Conservation (phyloP, 306 rosid genomes). For the Rubus parviflorus region DNA sequence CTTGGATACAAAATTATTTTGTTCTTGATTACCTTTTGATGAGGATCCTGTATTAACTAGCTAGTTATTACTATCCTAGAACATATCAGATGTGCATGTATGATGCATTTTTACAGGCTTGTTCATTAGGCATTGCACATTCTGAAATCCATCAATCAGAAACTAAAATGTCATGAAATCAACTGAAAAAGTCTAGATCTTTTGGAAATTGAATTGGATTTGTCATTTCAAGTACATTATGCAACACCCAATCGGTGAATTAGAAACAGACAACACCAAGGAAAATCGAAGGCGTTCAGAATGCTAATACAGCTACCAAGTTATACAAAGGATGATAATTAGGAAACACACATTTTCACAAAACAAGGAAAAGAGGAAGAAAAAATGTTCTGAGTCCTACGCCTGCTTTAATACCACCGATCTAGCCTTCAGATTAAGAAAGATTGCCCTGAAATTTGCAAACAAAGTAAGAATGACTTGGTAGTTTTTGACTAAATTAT, state of each 20-base stretch:
- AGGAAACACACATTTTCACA: constrained; percentile 1
- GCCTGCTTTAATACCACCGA: constrained; percentile 63
- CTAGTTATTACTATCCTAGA: neutral
- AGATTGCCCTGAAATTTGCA: constrained; percentile 67
- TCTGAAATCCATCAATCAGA: neutral
- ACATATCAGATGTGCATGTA: neutral
- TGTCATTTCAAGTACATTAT: neutral
- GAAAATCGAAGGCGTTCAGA: neutral
- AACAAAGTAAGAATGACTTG: constrained; percentile 23
- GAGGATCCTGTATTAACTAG: neutral
- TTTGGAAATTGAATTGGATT: neutral
- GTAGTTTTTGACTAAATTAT: neutral
- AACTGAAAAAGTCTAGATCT: neutral
- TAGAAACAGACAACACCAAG: neutral
- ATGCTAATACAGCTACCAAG: neutral
- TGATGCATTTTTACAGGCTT: neutral
- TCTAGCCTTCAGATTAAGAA: constrained; percentile 85
- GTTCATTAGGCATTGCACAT: neutral
- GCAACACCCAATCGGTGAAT: neutral
- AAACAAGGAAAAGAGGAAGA: neutral
- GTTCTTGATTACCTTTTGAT: neutral
- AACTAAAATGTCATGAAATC: neutral
- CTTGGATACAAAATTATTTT: neutral
- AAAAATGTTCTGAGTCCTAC: constrained; percentile 24
- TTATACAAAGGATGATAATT: neutral